phyloP scores from a whole-genome alignment of 495 filamentous ascomycete genomes.

The Penicillium ucsense region DNA sequence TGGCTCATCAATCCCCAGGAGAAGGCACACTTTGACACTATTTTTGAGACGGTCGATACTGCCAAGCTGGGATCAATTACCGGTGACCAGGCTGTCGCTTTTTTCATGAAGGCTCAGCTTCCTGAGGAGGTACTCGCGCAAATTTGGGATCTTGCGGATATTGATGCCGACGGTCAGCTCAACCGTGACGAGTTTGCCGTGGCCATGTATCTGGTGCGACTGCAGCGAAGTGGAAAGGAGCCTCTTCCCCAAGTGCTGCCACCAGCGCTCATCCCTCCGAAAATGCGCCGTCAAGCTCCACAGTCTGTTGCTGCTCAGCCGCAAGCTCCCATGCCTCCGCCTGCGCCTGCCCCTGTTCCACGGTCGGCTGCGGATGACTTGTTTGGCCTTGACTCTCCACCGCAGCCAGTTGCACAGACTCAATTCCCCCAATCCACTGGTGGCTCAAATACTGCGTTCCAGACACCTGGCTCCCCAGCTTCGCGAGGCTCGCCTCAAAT shows the following conservation, averaged over 20 bases:
- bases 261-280: conserved; percentile 75
- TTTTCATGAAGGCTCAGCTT: conserved; percentile 85
- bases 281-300: conserved; percentile 59
- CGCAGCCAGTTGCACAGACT: conserved; percentile 41
- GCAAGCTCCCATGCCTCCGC: conserved; percentile 34
- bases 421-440: conserved; percentile 64
- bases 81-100: conserved; percentile 89
- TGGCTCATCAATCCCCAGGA: conserved; percentile 79
- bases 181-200: conserved; percentile 89
- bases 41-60: conserved; percentile 76
- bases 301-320: conserved; percentile 29
- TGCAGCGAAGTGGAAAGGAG: conserved; percentile 67
- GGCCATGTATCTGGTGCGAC: conserved; percentile 91
- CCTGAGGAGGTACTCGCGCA: conserved; percentile 86
- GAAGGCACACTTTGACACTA: conserved; percentile 74
- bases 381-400: conserved; percentile 70
- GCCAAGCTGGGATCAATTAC: conserved; percentile 70
- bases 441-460: conserved; percentile 45
- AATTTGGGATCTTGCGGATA: conserved; percentile 96
- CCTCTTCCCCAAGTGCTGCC: conserved; percentile 66
- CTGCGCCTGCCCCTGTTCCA: conserved; percentile 32
- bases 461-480: conserved; percentile 28
- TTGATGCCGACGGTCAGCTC: conserved; percentile 78
- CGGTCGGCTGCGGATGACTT: conserved; percentile 84
- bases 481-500: conserved; percentile 29